Evolutionary conservation across 1,284 basidiomycete genomes (phyloP).

Genomic region (Boletus smithii): DNA sequence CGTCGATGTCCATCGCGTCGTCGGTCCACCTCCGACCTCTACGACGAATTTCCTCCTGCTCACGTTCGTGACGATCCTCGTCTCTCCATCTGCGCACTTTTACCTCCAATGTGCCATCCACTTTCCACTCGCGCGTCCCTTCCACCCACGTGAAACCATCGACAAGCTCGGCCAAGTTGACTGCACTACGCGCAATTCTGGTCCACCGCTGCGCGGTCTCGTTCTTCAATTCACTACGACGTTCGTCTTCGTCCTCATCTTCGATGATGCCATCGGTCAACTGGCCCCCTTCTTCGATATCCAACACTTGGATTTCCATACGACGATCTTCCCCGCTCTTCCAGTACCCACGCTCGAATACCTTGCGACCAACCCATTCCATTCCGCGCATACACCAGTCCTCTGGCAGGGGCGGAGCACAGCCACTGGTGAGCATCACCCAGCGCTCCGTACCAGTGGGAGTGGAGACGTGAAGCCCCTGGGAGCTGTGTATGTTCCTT

Average conservation of each 20-base stretch:
- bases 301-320: constrained; percentile 79
- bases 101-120: constrained; percentile 64
- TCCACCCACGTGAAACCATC: constrained; percentile 74
- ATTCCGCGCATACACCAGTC: constrained; percentile 96
- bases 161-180: constrained; percentile 66
- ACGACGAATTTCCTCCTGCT: constrained; percentile 65
- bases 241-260: constrained; percentile 61
- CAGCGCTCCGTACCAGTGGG: constrained; percentile 41
- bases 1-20: constrained; percentile 70
- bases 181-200: constrained; percentile 69
- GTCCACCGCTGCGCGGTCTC: constrained; percentile 59
- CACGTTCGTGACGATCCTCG: constrained; percentile 58
- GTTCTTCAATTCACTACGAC: constrained; percentile 20
- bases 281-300: constrained; percentile 54
- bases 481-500: constrained; percentile 48
- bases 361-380: constrained; percentile 88
- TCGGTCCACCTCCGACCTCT: constrained; percentile 60
- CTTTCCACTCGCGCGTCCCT: constrained; percentile 59
- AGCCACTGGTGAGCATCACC: constrained; percentile 60
- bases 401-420: constrained; percentile 78
- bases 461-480: constrained; percentile 36
- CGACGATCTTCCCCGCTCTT: constrained; percentile 61
- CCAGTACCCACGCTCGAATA: constrained; percentile 94
- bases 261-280: constrained; percentile 78
- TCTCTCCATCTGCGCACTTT: constrained; percentile 73